Conservation (phyloP, 2,329 filamentous ascomycete genomes). For the Exophiala viscosa region DNA sequence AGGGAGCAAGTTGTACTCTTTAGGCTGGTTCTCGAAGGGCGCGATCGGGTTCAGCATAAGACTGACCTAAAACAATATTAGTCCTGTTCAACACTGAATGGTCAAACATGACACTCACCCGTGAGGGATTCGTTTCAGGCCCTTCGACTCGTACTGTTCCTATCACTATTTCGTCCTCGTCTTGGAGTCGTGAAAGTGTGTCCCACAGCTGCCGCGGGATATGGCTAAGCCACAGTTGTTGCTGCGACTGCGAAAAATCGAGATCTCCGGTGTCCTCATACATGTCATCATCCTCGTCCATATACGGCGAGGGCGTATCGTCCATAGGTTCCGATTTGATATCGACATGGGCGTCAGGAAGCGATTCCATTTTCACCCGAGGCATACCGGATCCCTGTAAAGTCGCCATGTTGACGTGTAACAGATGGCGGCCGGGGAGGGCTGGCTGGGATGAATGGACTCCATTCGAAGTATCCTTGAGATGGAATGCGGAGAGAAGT, state of each 20-base stretch:
- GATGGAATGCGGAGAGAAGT: neutral
- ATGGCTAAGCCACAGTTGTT: conserved; percentile 66
- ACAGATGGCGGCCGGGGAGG: neutral
- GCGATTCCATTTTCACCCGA: conserved; percentile 23
- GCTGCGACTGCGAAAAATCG: conserved; percentile 51
- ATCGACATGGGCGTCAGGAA: conserved; percentile 19
- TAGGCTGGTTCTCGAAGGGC: conserved; percentile 72
- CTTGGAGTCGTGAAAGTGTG: conserved; percentile 69
- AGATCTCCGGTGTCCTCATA: conserved; percentile 66
- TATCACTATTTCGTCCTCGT: conserved; percentile 77
- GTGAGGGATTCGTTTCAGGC: conserved; percentile 51
- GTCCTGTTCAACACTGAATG: conserved; percentile 22
- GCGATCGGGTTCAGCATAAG: conserved; percentile 64
- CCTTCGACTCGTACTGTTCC: conserved; percentile 65
- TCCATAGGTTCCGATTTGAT: conserved; percentile 26
- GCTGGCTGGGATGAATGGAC: neutral
- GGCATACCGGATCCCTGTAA: conserved; percentile 22
- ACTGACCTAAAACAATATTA: conserved; percentile 55
- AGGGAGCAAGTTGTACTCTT: conserved; percentile 79
- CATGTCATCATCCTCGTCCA: conserved; percentile 60
- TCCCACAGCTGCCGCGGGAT: conserved; percentile 79
- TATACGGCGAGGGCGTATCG: conserved; percentile 25
- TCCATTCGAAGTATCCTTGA: neutral
- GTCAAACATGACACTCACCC: conserved; percentile 33
- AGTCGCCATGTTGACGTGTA: conserved; percentile 19